Evolutionary conservation across 106 monocot genomes (phyloP), one percentile per base, ranked within the genome.

Genomic region (Dendrobium catenatum): DNA sequence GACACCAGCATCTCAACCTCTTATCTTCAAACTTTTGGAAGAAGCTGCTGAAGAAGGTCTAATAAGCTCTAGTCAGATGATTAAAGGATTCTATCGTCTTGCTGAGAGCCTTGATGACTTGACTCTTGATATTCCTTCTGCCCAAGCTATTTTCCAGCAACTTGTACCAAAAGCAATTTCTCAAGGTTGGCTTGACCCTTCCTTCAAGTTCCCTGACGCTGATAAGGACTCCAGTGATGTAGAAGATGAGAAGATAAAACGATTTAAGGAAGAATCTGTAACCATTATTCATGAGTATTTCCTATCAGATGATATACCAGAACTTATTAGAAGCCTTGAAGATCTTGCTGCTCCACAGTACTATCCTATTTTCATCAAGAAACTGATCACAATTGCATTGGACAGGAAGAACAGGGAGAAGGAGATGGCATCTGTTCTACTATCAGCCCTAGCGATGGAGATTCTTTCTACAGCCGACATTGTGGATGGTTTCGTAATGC

Each of bases 351-450:
- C 73, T 26, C 93, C 96, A 46, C 81, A 96, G 40, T 91, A 90
- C 76, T 89, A 94, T 77, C 89, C 90, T 31, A 80, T 96, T 46
- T 93, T 96, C 26, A 82, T 96, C 44, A 96, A 96, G 87, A 96
- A 92, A 79, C 80, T 96, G 41, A 94, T 94, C 46, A 92, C 96
- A 42, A 88, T 96, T 56, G 96, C 96, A 18, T 92, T 96, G 96
- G 96, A 96, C 80, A 79, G 96, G 72, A 96, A 96, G 80, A 93
- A 94, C 77, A 89, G 96, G 81, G 96, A 96, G 78, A 96, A 89
- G 79, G 96, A 96, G 85, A 96, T 96, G 96, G 93, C 96, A 3
- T 96, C 96, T 51, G 88, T 91, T 81, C 84, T 96, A 5, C 87
- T 96, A 1, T 88, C 91, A 24, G 78, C 93, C 17, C 89, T 96